Evolutionary conservation across 305 asterid genomes (phyloP), one percentile per base, ranked within the genome.

Genomic region (Fraxinus sp.): DNA sequence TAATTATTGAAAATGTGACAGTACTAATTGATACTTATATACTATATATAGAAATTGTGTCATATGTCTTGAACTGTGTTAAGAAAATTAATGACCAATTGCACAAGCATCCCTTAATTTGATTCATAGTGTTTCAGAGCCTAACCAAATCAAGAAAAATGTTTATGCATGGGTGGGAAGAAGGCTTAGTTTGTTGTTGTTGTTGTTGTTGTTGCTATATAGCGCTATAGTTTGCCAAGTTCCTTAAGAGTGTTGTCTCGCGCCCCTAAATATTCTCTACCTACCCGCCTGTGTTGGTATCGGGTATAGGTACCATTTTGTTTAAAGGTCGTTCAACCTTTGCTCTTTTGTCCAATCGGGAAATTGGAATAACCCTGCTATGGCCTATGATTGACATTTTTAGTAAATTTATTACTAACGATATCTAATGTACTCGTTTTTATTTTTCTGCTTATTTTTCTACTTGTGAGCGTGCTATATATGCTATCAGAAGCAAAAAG

Each of bases 51-150:
- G 33, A 46, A 73, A 33, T 78, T 39, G 77, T 22, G 68, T 81
- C 35, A 4, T 76, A 28, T 76, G 74, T 83, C 82, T 80, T 83
- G 71, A 43, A 70, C 66, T 2, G 35, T 64, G 77, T 57, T 76
- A 78, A 81, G 52, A 66, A 79, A 80, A 79, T 66, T 64, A 71
- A 79, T 80, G 83, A 83, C 43, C 79, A 49, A 77, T 66, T 78
- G 76, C 78, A 68, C n/a, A 28, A 66, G n/a, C 36, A 68, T 26
- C 20, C 37, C 26, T 66, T 66, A 66, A 66, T 66, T 66, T n/a
- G 70, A 59, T 59, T 59, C 28, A n/a, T 18, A n/a, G 28, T 18
- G 26, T 18, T 20, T 59, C 5, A 0, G 70, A 18, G 10, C 30
- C 70, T 7, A 59, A 20, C 28, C 26, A 2, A 20, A 26, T 57